These are phyloP conservation scores for Phytophthora uliginosa DNA, from an alignment of 352 stramenopile species.

Conservation along the genomic window DNA sequence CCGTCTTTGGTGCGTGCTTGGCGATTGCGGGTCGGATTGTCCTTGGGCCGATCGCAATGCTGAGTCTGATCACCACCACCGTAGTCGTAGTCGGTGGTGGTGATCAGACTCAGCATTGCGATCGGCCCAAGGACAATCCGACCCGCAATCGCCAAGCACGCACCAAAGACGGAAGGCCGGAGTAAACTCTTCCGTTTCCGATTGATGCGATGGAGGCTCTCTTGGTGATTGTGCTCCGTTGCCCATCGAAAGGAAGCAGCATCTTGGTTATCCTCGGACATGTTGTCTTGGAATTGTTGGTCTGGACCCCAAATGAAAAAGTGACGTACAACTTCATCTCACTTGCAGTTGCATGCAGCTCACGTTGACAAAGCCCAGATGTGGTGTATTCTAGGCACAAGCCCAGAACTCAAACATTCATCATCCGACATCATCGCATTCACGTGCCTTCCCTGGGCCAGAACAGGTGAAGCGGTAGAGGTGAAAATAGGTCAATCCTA, in stretches of 20 bases:
- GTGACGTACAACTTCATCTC: no score
- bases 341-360: no score
- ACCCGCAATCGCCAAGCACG: conserved; percentile 14
- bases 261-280: neutral
- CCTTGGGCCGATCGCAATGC: conserved; percentile 12
- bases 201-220: neutral
- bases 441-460: no score
- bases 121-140: conserved; percentile 22
- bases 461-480: no score
- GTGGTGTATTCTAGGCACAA: no score
- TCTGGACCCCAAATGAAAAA: no score
- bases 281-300: neutral
- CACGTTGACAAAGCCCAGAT: no score
- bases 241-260: neutral
- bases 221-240: conserved; percentile 1
- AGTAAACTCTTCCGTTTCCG: neutral
- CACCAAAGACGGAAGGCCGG: conserved; percentile 9
- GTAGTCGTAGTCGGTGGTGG: conserved; percentile 4
- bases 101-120: conserved; percentile 7
- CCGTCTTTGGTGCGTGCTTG: conserved; percentile 9
- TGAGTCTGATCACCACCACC: conserved; percentile 6
- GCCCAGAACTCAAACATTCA: no score
- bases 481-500: no score
- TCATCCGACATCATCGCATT: no score
- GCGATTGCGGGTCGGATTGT: conserved; percentile 23